Evolutionary conservation across 2,329 filamentous ascomycete species (phyloP).

Genomic region (Nannizziopsis barbatae): DNA sequence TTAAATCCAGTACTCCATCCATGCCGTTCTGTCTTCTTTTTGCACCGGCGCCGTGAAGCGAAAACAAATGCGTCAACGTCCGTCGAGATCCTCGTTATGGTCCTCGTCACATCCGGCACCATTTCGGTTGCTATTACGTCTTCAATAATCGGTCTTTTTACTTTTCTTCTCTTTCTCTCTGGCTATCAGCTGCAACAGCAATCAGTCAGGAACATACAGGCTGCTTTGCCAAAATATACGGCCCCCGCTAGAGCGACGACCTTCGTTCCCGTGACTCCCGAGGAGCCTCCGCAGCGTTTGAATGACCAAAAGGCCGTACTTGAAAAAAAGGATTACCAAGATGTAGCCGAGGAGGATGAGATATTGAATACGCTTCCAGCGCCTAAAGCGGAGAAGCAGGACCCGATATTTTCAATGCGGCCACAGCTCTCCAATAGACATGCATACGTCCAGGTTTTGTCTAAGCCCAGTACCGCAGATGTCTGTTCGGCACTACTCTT

Average conservation of each 20-base stretch:
- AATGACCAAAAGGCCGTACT: background rate
- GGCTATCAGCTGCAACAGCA: constrained; percentile 82
- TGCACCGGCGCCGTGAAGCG: too few species aligned
- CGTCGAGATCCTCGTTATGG: constrained; percentile 24
- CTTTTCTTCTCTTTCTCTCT: constrained; percentile 70
- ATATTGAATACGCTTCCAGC: background rate
- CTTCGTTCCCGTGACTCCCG: background rate
- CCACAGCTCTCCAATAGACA: constrained; percentile 18
- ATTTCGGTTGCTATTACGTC: constrained; percentile 36
- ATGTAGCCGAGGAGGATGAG: background rate
- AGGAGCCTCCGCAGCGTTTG: background rate
- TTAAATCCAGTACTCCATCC: too few species aligned
- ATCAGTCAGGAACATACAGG: constrained; percentile 64
- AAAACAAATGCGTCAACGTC: too few species aligned
- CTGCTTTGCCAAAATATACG: constrained; percentile 8
- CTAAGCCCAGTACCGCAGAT: constrained; percentile 32
- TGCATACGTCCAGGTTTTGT: constrained; percentile 37
- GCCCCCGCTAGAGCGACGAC: background rate
- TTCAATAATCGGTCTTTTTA: constrained; percentile 58
- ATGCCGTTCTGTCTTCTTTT: too few species aligned
- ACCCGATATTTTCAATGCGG: background rate
- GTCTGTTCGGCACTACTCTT: constrained; percentile 38
- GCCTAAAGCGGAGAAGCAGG: background rate
- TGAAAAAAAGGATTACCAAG: background rate
- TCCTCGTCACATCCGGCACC: constrained; percentile 36